Base-by-base conservation (phyloP, 352 stramenopile genomes). In the Aphanomyces astaci region DNA sequence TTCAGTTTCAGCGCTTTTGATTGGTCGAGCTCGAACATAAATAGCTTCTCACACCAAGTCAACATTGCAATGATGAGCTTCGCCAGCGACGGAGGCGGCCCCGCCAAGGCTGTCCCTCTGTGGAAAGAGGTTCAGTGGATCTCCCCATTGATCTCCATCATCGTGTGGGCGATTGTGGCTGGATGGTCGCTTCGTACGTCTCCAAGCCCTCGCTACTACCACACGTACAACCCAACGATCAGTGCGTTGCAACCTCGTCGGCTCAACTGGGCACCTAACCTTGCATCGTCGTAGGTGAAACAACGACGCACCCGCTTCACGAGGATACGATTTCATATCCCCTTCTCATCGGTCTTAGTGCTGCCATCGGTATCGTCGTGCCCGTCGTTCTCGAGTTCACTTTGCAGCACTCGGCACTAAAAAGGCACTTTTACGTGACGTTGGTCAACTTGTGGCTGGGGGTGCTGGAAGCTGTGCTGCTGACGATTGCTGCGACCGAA, bases 61-160 rank as follows among this genome's bases (percentile, higher is more conserved):
- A n/a, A n/a, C n/a, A n/a, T n/a, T n/a, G n/a, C n/a, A n/a, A n/a
- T n/a, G n/a, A n/a, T n/a, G n/a, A n/a, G n/a, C n/a, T n/a, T n/a
- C 15, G 22, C 22, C 15, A 49, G 40, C 22, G 40, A 49, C 17
- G 40, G 22, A 49, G 40, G 40, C 17, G 15, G 40, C 15, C 1
- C 40, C 22, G 40, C 27, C n/a, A 55, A 55, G 48, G 10, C n/a
- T 24, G 27, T 15, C 10, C 48, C 48, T 10, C 55, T 64, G 19
- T 65, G 56, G 56, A 30, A 25, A 4, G 56, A 65, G 4, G 36
- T 65, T 2, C 56, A 65, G 48, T 65, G 56, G 56, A 30, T 65
- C 32, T 65, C 56, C 15, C 56, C 56, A 2, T 17, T 65, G 3
- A 53, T 65, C 7, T 39, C 56, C 10, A 15, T 52, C 11, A 48